These are phyloP conservation scores for Castanopsis chinensis DNA, from an alignment of 306 rosid genomes.

Conservation along the genomic window DNA sequence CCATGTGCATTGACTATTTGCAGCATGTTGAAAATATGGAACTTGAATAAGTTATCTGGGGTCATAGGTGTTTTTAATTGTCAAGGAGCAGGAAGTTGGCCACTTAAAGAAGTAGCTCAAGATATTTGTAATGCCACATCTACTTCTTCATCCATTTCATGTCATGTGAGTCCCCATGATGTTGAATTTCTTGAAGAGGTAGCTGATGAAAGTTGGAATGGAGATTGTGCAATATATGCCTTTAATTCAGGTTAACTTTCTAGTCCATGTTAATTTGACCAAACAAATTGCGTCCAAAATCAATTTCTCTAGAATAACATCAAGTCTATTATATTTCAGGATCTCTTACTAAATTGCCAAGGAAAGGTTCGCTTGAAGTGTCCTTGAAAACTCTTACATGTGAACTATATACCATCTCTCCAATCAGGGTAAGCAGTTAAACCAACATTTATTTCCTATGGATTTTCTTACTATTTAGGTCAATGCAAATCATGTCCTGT, in stretches of 20 bases:
- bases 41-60: constrained; percentile 60
- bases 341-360: constrained; percentile 44
- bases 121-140: constrained; percentile 6
- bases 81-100: constrained; percentile 79
- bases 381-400: constrained; percentile 48
- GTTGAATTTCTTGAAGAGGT: constrained; percentile 61
- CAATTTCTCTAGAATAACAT: constrained; percentile 10
- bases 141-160: constrained; percentile 25
- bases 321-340: constrained; percentile 32
- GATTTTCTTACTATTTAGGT: neutral
- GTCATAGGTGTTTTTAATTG: constrained; percentile 64
- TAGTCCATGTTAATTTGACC: neutral
- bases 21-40: constrained; percentile 74
- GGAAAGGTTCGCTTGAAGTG: constrained; percentile 44
- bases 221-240: constrained; percentile 52
- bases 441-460: neutral
- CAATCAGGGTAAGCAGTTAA: constrained; percentile 42
- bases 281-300: constrained; percentile 1
- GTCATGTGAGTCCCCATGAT: constrained; percentile 48
- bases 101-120: constrained; percentile 36
- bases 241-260: constrained; percentile 51
- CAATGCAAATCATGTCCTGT: constrained; percentile 2
- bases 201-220: constrained; percentile 68
- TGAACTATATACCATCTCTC: constrained; percentile 65
- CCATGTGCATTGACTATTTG: neutral